These are phyloP conservation scores for Solanum commersonii DNA, from an alignment of 257 asterid species.

Conservation along the genomic window DNA sequence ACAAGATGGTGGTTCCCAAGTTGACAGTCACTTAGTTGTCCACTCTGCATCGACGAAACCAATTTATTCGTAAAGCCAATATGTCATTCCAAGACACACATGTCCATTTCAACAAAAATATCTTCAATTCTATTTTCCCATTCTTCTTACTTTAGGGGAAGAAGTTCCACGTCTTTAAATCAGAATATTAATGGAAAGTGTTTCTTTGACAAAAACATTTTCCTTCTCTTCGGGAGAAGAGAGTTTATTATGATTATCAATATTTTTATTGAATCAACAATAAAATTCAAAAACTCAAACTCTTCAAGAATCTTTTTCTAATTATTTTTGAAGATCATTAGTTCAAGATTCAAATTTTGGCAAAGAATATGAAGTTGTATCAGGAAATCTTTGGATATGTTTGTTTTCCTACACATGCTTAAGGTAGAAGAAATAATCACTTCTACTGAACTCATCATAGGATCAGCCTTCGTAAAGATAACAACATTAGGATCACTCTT, in stretches of 20 bases:
- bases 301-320: background rate
- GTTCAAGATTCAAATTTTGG: too few species aligned
- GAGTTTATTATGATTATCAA: background rate
- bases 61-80: background rate
- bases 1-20: constrained; percentile 31
- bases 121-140: constrained; percentile 34
- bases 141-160: constrained; percentile 25
- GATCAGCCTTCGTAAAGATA: background rate
- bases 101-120: constrained; percentile 35
- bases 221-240: constrained; percentile 6
- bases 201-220: background rate
- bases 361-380: background rate
- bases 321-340: too few species aligned
- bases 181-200: constrained; percentile 40
- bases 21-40: constrained; percentile 1
- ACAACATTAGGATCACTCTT: background rate
- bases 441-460: background rate
- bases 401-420: background rate
- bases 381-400: background rate
- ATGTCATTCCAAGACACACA: constrained; percentile 20
- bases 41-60: background rate
- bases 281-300: background rate
- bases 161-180: constrained; percentile 31
- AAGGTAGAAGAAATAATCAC: background rate
- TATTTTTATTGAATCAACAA: constrained; percentile 24